These are phyloP conservation scores for Fusarium paranaense DNA, from an alignment of 2,329 filamentous ascomycete genomes.

Conservation along the genomic window DNA sequence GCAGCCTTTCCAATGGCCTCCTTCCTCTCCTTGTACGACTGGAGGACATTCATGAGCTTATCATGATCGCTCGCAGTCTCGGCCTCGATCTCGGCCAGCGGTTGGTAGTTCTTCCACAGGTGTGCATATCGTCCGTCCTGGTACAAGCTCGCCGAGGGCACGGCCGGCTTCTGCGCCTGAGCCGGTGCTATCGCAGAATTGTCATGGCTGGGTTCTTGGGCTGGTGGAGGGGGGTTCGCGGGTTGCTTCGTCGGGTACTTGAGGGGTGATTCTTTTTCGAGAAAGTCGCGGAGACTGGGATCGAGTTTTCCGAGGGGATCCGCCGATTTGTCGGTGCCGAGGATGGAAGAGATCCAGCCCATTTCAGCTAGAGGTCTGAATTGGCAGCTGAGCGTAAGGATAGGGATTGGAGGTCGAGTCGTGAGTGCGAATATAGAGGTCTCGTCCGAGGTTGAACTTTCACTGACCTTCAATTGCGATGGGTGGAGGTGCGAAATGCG, in stretches of 20 bases:
- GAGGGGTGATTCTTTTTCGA: conserved; percentile 83
- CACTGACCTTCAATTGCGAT: conserved; percentile 31
- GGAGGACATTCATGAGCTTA: conserved; percentile 81
- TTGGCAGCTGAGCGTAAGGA: not conserved
- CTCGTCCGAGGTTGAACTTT: conserved; percentile 18
- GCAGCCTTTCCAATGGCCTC: conserved; percentile 82
- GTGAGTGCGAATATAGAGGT: conserved; percentile 12
- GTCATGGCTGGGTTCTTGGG: conserved; percentile 13
- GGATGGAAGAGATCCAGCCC: conserved; percentile 69
- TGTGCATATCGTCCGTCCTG: conserved; percentile 78
- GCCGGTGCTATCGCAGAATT: conserved; percentile 32
- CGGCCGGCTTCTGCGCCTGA: conserved; percentile 38
- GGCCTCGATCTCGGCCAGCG: conserved; percentile 76
- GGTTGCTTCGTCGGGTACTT: conserved; percentile 65
- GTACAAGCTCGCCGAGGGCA: conserved; percentile 65
- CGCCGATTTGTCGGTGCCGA: conserved; percentile 59
- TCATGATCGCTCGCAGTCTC: conserved; percentile 81
- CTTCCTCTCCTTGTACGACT: conserved; percentile 86
- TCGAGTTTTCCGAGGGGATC: conserved; percentile 81
- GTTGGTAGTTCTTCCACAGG: conserved; percentile 91
- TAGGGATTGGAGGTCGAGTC: not conserved
- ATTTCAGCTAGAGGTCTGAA: conserved; percentile 49
- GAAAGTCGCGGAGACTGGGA: conserved; percentile 84
- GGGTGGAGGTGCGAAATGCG: conserved; percentile 29
- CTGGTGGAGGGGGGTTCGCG: conserved; percentile 12